Evolutionary conservation across 306 rosid species (phyloP), one percentile per base, ranked within the genome.

Genomic region (Hippophae tibetana): DNA sequence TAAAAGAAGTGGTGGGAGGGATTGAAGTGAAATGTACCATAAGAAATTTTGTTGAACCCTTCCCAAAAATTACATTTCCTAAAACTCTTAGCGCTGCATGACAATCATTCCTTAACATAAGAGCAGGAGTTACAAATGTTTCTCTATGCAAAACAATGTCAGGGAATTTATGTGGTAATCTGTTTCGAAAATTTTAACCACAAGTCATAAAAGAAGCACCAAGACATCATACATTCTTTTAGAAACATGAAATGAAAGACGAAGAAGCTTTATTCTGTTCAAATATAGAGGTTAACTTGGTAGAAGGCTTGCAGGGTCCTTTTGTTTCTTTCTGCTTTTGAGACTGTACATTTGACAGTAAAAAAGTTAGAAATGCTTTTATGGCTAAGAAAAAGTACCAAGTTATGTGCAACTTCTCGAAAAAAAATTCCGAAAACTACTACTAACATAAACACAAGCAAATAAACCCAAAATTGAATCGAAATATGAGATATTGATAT

Each of bases 21-120:
- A 50, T 31, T 31, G 69, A 69, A 63, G 41, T 13, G 56, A 69
- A 63, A 44, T 13, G 56, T 45, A 85, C 93, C 84, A 64, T 26
- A 13, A 85, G 31, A 63, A 82, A 79, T 53, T 41, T 67, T 67
- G 68, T 77, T 7, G 50, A 43, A 58, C 79, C 84, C 42, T 8
- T 65, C 52, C 81, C 84, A 4, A 71, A 54, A 72, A 78, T 81
- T 58, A 79, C 68, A 54, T 43, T 46, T 6, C 79, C 62, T 48
- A 85, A 71, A 56, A 66, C 56, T 48, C 40, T 55, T 65, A 74
- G 54, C 25, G 58, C 70, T 57, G 58, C 58, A 55, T 74, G 71
- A 50, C 72, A 48, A 47, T 42, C 62, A 43, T 10, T 6, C 58
- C 79, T 73, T 40, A 77, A 46, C 55, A 72, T 54, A 72, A 72